phyloP scores from a whole-genome alignment of 805 yeast species.

The Torulaspora maleeae region DNA sequence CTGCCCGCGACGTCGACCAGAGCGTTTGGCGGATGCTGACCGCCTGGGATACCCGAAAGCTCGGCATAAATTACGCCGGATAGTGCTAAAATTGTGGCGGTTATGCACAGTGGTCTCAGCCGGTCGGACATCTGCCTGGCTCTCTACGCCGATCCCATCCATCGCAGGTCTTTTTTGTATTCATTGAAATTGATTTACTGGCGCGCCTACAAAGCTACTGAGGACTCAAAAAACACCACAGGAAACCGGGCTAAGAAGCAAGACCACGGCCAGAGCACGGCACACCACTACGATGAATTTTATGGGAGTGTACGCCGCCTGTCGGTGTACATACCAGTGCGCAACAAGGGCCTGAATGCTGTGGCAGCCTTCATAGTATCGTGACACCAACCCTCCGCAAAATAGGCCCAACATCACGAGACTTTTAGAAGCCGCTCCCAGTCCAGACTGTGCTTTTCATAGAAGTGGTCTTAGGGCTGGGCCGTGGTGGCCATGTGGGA shows the following conservation, averaged over 20 bases:
- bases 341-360: no score
- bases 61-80: neutral
- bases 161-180: neutral
- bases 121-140: slow-evolving; percentile 1
- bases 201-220: slow-evolving; percentile 2
- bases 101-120: neutral
- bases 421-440: no score
- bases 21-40: slow-evolving; percentile 6
- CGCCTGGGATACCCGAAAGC: neutral
- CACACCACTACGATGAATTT: no score
- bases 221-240: neutral
- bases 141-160: neutral
- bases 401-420: no score
- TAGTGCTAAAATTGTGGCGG: neutral
- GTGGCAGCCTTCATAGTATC: no score
- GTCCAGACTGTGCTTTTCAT: neutral
- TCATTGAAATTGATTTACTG: neutral
- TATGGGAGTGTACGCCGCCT: no score
- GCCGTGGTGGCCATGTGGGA: neutral
- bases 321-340: no score
- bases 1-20: slow-evolving; percentile 1
- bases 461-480: neutral
- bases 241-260: no score
- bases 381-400: no score
- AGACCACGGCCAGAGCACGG: no score